These are phyloP conservation scores for Coffea canephora DNA, from an alignment of 257 asterid species.

Conservation along the genomic window DNA sequence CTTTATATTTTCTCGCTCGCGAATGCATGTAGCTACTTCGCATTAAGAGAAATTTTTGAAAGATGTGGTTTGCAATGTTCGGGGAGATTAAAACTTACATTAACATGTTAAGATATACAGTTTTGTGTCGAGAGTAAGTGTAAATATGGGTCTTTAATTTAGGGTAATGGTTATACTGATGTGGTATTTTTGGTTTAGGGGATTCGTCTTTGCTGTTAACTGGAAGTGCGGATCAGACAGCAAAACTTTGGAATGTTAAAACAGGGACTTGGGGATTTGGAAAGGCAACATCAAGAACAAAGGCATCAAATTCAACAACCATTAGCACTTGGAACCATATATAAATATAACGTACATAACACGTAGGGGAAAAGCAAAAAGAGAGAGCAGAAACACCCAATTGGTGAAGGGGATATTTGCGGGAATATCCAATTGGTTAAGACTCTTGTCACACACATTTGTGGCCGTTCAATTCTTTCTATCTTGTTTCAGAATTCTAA, in stretches of 20 bases:
- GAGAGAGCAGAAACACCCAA: neutral
- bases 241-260: constrained; percentile 53
- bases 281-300: constrained; percentile 12
- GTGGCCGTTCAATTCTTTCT: constrained; percentile 13
- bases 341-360: neutral
- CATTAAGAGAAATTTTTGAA: neutral
- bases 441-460: constrained; percentile 7
- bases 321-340: neutral
- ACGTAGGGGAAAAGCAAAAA: no score
- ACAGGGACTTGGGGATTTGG: constrained; percentile 39
- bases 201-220: constrained; percentile 77
- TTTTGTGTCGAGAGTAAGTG: no score
- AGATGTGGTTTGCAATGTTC: neutral
- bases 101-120: no score
- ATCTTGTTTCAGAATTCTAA: neutral
- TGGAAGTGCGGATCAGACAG: constrained; percentile 60
- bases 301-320: neutral
- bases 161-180: neutral
- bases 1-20: no score
- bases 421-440: constrained; percentile 29
- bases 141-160: neutral
- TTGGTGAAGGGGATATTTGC: constrained; percentile 14
- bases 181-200: constrained; percentile 40
- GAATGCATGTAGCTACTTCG: neutral
- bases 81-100: no score